Percentiles rank a stretch among this genome's conserved stretches.
Conservation (phyloP, 2,329 filamentous ascomycete genomes). For the Corinectria fuckeliana region DNA sequence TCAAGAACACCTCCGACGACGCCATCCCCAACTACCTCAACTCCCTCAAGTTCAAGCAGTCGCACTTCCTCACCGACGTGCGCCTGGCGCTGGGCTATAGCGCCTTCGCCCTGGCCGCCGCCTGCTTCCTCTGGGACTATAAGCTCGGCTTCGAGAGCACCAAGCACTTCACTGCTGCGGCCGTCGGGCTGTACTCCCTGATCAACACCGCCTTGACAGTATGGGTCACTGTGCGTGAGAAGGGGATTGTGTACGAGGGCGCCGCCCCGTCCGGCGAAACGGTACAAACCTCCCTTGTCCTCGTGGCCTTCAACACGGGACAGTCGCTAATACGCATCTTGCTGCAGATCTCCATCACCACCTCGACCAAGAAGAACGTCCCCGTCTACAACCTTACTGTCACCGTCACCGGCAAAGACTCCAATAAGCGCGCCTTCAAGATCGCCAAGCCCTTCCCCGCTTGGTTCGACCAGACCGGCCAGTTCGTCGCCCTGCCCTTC, state of each 20-base stretch:
- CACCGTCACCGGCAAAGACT: constrained; percentile 52
- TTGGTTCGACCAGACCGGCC: constrained; percentile 78
- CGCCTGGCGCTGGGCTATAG: constrained; percentile 83
- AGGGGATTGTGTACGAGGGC: constrained; percentile 81
- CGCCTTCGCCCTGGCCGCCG: constrained; percentile 79
- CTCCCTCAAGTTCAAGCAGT: constrained; percentile 82
- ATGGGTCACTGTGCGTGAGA: constrained; percentile 87
- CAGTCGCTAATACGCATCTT: constrained; percentile 20
- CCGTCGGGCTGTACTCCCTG: constrained; percentile 79
- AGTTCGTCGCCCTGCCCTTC: constrained; percentile 77
- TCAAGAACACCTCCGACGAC: constrained; percentile 97
- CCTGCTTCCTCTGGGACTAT: constrained; percentile 91
- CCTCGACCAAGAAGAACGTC: constrained; percentile 77
- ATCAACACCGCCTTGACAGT: constrained; percentile 80
- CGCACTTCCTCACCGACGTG: constrained; percentile 80
- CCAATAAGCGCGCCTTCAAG: constrained; percentile 53
- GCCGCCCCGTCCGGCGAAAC: constrained; percentile 68
- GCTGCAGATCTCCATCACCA: constrained; percentile 73
- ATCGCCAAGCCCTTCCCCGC: constrained; percentile 70
- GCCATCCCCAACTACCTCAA: constrained; percentile 93
- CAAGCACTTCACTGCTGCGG: constrained; percentile 79
- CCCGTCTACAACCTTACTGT: constrained; percentile 82
- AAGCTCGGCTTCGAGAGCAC: constrained; percentile 88
- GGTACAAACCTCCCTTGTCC: constrained; percentile 54
- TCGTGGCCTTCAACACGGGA: not conserved